These are phyloP conservation scores for Ascochyta fabae DNA, from an alignment of 2,329 filamentous ascomycete species.

Conservation along the genomic window DNA sequence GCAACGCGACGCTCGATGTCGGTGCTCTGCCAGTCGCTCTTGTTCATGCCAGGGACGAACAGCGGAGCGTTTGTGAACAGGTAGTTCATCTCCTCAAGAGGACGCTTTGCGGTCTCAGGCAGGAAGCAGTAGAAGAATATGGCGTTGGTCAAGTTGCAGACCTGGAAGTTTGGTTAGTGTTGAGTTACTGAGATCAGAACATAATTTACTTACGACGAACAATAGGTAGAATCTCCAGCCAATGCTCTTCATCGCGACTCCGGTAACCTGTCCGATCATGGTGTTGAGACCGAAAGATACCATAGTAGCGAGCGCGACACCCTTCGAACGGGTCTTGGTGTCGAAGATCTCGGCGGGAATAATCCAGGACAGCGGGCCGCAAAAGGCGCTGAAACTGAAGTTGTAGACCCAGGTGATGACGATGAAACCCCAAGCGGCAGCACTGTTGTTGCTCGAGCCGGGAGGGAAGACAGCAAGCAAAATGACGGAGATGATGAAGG, in stretches of 20 bases:
- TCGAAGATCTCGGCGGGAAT: conserved; percentile 78
- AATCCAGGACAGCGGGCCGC: conserved; percentile 70
- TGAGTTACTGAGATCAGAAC: neutral
- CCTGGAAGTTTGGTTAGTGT: conserved; percentile 28
- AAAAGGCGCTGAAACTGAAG: conserved; percentile 74
- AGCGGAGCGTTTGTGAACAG: conserved; percentile 70
- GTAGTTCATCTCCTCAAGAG: conserved; percentile 73
- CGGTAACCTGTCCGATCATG: conserved; percentile 74
- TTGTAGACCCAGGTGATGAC: conserved; percentile 81
- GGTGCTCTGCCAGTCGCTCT: conserved; percentile 57
- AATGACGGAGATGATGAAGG: conserved; percentile 71
- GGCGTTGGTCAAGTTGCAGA: conserved; percentile 73
- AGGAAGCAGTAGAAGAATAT: conserved; percentile 72
- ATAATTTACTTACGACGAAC: conserved; percentile 57
- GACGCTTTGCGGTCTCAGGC: conserved; percentile 69
- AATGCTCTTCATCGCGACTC: conserved; percentile 63
- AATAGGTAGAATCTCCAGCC: conserved; percentile 65
- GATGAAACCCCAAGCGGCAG: conserved; percentile 76
- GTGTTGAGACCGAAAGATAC: conserved; percentile 77
- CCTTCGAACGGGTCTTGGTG: conserved; percentile 75
- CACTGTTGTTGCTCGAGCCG: conserved; percentile 56
- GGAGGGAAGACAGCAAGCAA: conserved; percentile 68
- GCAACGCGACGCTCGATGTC: conserved; percentile 66
- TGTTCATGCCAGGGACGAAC: conserved; percentile 66
- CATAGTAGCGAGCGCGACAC: conserved; percentile 78